Conservation (phyloP, 805 yeast genomes). For the Candida orba region DNA sequence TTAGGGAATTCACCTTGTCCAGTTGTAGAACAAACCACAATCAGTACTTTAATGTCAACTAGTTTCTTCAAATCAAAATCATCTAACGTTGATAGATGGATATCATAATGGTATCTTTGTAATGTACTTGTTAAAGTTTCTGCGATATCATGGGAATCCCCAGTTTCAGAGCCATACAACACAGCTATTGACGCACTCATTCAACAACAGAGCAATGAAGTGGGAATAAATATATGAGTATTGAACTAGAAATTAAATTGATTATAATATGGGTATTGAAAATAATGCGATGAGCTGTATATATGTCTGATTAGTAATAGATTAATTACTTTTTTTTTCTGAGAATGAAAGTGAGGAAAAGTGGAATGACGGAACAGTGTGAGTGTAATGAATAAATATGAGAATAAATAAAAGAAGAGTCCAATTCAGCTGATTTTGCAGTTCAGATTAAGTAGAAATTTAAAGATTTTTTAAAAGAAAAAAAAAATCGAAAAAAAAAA, state of each 20-base stretch:
- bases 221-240: not conserved
- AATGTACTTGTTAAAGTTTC: slow-evolving; percentile 49
- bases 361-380: no score
- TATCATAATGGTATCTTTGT: slow-evolving; percentile 44
- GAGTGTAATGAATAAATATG: no score
- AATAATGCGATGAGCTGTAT: no score
- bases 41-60: slow-evolving; percentile 38
- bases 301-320: no score
- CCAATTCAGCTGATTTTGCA: no score
- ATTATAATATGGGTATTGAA: no score
- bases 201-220: not conserved
- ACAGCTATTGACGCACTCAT: slow-evolving; percentile 41
- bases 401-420: no score
- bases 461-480: not conserved
- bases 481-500: not conserved
- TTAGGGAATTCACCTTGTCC: slow-evolving; percentile 94
- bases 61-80: slow-evolving; percentile 51
- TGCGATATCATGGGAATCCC: slow-evolving; percentile 84
- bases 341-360: no score
- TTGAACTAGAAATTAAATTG: no score
- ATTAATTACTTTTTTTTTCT: no score
- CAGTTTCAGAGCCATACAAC: slow-evolving; percentile 88
- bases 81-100: slow-evolving; percentile 47
- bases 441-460: no score
- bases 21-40: slow-evolving; percentile 76